Evolutionary conservation across 768 basidiomycete species (phyloP), one percentile per base, ranked within the genome.

Genomic region (Pleurotus pulmonarius): DNA sequence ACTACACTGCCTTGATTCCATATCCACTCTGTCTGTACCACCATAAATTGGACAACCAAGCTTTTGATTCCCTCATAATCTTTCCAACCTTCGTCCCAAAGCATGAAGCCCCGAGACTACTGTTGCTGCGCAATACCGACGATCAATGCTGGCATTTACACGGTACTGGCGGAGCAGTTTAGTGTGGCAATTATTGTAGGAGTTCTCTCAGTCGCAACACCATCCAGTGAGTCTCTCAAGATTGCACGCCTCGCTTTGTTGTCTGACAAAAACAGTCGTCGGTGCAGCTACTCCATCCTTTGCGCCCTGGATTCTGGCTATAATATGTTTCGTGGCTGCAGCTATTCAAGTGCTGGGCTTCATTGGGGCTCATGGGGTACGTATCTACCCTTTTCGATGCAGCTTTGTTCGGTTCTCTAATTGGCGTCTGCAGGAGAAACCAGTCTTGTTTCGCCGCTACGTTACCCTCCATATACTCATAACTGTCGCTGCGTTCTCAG

Each of bases 91-190:
- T 34, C 29, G 82, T 60, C 57, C 65, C 6, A 44, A 15, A 67
- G 59, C 66, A 88, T 90, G 87, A 89, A 86, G 69, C 72, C 86
- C 49, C 83, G 91, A 74, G 87, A 92, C 48, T 95, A 94, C 67
- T 97, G 94, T 66, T 97, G 94, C 70, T 92, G 90, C 64, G 94
- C 94, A 44, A 88, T 98, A 58, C 95, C 95, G 7, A 73, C 94
- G 48, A 77, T 94, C 60, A 96, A 99, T 74, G 80, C 85, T 59
- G 97, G 97, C 29, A 90, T 98, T 53, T 98, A 97, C 63, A 70
- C 83, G 16, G 82, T 88, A 25, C 70, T 98, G 48, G 68, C 75
- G 0, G 91, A 96, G 68, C 94, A 97, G 71, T 77, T 91, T 43
- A 73, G 82, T 13, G 67, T 87, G 16, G 85, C 82, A 4, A 65